phyloP scores from a whole-genome alignment of 495 filamentous ascomycete species.

The Elaphomyces granulatus region DNA sequence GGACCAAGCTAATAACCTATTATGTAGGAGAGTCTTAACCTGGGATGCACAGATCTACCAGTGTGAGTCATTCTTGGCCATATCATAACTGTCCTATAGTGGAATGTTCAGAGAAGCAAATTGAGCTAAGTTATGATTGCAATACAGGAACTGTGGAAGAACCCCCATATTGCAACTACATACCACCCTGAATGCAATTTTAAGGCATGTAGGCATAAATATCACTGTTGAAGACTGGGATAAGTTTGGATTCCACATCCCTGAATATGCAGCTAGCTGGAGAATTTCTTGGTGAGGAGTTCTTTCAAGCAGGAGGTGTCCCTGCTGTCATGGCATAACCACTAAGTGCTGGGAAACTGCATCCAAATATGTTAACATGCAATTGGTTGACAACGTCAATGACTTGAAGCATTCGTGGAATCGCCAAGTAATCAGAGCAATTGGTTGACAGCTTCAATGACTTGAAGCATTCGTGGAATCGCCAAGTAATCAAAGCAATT shows the following conservation, averaged over 20 bases:
- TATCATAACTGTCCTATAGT: too few relatives aligned
- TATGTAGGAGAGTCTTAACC: too few relatives aligned
- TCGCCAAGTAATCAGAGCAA: constrained; percentile 28
- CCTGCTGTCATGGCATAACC: constrained; percentile 40
- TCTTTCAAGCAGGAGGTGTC: constrained; percentile 38
- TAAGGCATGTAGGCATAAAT: constrained; percentile 37
- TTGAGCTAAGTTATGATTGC: too few relatives aligned
- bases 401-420: constrained; percentile 33
- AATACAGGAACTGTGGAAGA: too few relatives aligned
- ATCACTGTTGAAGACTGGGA: constrained; percentile 42
- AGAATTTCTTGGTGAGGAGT: constrained; percentile 38
- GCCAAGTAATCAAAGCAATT: constrained; percentile 30
- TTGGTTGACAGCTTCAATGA: constrained; percentile 28
- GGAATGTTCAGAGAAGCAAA: too few relatives aligned
- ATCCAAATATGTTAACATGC: constrained; percentile 28
- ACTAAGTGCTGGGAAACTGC: constrained; percentile 30
- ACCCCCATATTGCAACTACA: too few relatives aligned
- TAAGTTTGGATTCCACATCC: constrained; percentile 31
- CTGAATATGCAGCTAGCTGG: constrained; percentile 43
- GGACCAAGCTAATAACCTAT: too few relatives aligned
- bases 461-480: constrained; percentile 31
- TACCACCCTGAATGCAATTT: constrained; percentile 40
- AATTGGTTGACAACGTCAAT: constrained; percentile 30
- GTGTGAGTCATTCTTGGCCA: too few relatives aligned
- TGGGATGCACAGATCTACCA: too few relatives aligned